Percentiles rank a stretch among this genome's conserved stretches.
Conservation (phyloP, 1,139 yeast species). For the Entelexis sorbosivorans region DNA sequence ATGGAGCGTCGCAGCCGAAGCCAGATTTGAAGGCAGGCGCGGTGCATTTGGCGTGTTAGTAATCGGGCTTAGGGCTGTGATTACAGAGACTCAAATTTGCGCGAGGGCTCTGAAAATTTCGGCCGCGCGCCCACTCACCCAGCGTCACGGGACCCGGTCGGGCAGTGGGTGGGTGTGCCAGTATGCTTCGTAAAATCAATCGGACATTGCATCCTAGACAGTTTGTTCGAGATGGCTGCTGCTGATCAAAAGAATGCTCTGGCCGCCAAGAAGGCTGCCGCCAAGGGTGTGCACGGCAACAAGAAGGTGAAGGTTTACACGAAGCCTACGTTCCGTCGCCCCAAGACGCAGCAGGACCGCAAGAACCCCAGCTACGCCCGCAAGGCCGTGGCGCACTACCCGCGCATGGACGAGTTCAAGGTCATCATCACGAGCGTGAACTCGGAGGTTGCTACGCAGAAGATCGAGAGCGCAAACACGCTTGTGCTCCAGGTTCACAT, state of each 20-base stretch:
- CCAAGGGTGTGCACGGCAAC: constrained; percentile 91
- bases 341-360: constrained; percentile 91
- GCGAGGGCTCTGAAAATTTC: neutral
- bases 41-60: too few species aligned
- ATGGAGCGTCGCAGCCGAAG: too few species aligned
- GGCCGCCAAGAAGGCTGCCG: constrained; percentile 97
- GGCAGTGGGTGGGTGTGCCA: neutral
- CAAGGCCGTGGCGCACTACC: constrained; percentile 94
- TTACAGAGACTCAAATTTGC: neutral
- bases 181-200: constrained; percentile 5
- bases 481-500: constrained; percentile 96
- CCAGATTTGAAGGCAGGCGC: too few species aligned
- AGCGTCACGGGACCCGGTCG: neutral
- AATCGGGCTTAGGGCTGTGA: constrained; percentile 1
- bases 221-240: constrained; percentile 24
- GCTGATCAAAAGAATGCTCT: constrained; percentile 59
- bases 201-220: constrained; percentile 9
- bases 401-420: constrained; percentile 95
- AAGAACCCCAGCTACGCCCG: constrained; percentile 92
- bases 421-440: constrained; percentile 91
- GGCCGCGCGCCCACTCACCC: constrained; percentile 3
- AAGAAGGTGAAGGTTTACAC: constrained; percentile 92
- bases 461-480: constrained; percentile 99
- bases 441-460: constrained; percentile 98
- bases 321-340: constrained; percentile 89